Evolutionary conservation across 139 green algal genomes (phyloP).

Genomic region (Volvox reticuliferus): DNA sequence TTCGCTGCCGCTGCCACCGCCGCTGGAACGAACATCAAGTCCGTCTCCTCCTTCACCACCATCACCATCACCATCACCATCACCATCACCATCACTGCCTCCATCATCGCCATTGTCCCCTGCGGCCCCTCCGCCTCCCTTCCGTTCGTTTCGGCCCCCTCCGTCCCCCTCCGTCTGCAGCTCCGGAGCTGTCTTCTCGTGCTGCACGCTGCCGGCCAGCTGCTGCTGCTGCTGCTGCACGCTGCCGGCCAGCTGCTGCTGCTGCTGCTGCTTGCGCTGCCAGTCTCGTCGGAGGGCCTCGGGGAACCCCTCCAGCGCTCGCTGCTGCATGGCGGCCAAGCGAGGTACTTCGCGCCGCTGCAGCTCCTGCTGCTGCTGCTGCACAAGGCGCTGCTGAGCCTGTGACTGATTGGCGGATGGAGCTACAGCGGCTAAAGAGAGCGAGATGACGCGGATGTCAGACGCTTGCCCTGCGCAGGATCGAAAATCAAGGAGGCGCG

Average conservation of each 20-base stretch:
- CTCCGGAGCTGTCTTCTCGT: background rate
- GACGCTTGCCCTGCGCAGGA: background rate
- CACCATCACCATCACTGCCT: background rate
- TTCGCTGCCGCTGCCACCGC: background rate
- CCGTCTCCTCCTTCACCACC: background rate
- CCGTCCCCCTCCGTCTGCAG: background rate
- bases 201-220: no score
- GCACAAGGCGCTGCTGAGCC: background rate
- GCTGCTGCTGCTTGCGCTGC: background rate
- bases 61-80: background rate
- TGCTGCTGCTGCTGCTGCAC: background rate
- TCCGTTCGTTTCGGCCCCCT: background rate
- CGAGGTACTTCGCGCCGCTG: background rate
- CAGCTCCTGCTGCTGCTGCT: background rate
- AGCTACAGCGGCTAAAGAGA: constrained; percentile 10
- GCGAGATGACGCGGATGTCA: background rate
- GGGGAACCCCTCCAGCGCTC: background rate
- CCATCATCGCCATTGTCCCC: background rate
- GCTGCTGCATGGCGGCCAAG: background rate
- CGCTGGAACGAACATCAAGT: background rate
- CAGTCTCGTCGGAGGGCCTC: background rate
- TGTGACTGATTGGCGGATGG: background rate
- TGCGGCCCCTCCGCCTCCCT: background rate
- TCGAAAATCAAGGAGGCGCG: no score
- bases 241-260: background rate